Conservation (phyloP, 306 rosid genomes). For the Castanea mollissima region DNA sequence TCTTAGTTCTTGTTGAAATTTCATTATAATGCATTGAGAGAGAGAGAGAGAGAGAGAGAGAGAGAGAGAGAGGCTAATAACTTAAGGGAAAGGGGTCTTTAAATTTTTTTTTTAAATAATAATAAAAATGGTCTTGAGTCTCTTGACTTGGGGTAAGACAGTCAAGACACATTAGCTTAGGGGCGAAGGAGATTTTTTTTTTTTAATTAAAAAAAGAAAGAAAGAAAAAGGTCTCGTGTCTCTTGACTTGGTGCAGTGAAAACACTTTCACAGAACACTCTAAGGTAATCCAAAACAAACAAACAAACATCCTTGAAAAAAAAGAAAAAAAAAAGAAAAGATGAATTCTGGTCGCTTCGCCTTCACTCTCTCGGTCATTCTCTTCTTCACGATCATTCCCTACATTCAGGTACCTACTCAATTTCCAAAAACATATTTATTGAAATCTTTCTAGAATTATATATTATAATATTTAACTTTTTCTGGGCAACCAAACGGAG, state of each 20-base stretch:
- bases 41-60: too few relatives aligned
- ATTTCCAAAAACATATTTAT: neutral
- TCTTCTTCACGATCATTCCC: slow-evolving; percentile 30
- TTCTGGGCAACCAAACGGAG: neutral
- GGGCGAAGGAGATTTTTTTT: too few relatives aligned
- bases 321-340: too few relatives aligned
- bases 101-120: too few relatives aligned
- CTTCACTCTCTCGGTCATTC: slow-evolving; percentile 26
- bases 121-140: accelerated
- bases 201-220: too few relatives aligned
- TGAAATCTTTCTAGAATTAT: neutral
- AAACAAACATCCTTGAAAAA: neutral
- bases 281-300: neutral
- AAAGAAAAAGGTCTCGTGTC: too few relatives aligned
- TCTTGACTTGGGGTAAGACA: too few relatives aligned
- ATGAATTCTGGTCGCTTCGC: neutral
- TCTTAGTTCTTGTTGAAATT: too few relatives aligned
- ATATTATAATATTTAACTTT: neutral
- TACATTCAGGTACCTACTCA: slow-evolving; percentile 26
- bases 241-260: neutral
- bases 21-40: too few relatives aligned
- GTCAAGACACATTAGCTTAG: too few relatives aligned
- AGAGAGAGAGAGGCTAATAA: too few relatives aligned
- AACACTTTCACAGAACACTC: neutral
- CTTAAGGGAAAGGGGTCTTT: too few relatives aligned